Evolutionary conservation across 805 yeast species (phyloP), one percentile per base, ranked within the genome.

Genomic region (Candida rishiriensis): DNA sequence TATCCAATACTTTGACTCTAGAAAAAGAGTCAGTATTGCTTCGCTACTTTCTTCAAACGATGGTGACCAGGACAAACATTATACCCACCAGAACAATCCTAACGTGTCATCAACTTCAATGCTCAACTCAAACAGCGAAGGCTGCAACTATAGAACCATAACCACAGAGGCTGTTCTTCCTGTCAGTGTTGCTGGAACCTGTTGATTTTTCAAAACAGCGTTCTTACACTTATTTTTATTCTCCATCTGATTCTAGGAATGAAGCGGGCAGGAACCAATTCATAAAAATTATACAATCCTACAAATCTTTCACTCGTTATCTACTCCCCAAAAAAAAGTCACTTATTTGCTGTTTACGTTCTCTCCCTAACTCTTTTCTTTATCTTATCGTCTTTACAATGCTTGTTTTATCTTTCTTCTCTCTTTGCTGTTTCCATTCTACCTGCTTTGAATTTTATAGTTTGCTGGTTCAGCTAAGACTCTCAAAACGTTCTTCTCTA

Each of bases 1-100:
- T 48, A 76, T 85, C 17, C 76, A 71, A 39, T 64, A 71, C 40
- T 58, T 80, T 34, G 72, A 68, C 39, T 41, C 44, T 12, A 43
- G 34, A 36, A 38, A 36, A n/a, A 47, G 41, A 34, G 18, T 45
- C 16, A 48, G 46, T 39, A 50, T 49, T 34, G 34, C 29, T 10
- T 49, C 48, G 8, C 43, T 49, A 13, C 17, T 49, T 13, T 39
- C 40, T 17, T 34, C 46, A 3, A 43, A 39, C 16, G 36, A 40
- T 15, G 44, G 38, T 30, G 18, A 10, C 3, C 4, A 21, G 7
- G 26, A 21, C 26, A 21, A 21, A 7, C 26, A 21, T 21, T 21
- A 21, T 21, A 21, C 26, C 26, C 26, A 21, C 26, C 26, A 21
- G 26, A 21, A 21, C 15, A 36, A 6, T 21, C 29, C 8, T 12